Evolutionary conservation across 345 rosid genomes (phyloP), one percentile per base, ranked within the genome.

Genomic region (Eucalyptus decipiens): DNA sequence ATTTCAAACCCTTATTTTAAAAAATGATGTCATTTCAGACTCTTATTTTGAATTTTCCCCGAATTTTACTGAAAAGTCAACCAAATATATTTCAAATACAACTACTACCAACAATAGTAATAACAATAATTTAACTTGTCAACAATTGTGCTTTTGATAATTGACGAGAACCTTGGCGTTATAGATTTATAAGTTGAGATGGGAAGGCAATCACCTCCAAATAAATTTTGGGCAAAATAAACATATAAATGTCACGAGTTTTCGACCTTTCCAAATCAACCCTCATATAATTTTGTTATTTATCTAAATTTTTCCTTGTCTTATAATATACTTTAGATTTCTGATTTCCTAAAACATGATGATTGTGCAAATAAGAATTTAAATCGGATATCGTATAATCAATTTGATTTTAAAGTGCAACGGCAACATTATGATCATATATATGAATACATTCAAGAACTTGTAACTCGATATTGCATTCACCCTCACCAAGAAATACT

Each of bases 11-110:
- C 11, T 45, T 45, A 45, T 45, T 45, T 45, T 45, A 10, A 45
- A 45, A 45, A 45, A 45, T 45, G 1, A 51, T 0, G 11, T 19
- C 0, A 19, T 52, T 52, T 52, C 1, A 3, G 2, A 52, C 0
- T 0, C 0, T 52, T 52, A 52, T 52, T 52, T 52, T 19, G 58
- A 52, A 52, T 52, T 52, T 18, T 19, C 1, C 24, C 0, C 7
- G 48, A 52, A 52, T 0, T 52, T 19, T 19, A 52, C 2, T 8
- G 0, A 52, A 52, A 0, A 52, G 58, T 52, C 2, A 0, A 52
- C 58, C 58, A 52, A 19, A 21, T 52, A 19, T 52, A 26, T 19
- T 52, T 52, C 14, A 24, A 56, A 56, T 4, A 56, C 30, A 24
- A 24, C 3, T 56, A 56, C 62, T 24, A 56, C 30, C 58, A 52